Percentiles rank a stretch among this genome's conserved stretches.
Evolutionary conservation across 805 yeast species (phyloP).

Genomic region (Wickerhamomyces ciferrii): DNA sequence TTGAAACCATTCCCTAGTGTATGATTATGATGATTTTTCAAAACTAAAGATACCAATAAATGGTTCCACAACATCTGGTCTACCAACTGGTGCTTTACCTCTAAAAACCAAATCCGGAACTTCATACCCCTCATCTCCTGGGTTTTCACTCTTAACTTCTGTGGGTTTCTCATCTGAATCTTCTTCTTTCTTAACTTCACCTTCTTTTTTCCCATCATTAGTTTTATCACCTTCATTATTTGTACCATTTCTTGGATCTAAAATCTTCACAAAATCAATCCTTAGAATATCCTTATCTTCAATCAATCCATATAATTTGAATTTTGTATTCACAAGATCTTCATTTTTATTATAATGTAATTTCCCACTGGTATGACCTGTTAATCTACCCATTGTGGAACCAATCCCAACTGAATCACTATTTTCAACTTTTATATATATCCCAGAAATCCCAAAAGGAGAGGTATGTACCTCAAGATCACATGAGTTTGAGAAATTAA

Average conservation of each 20-base stretch:
- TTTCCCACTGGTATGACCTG: slow-evolving; percentile 44
- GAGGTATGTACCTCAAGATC: slow-evolving; percentile 51
- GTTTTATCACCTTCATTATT: not conserved
- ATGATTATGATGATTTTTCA: slow-evolving; percentile 24
- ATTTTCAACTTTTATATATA: slow-evolving; percentile 42
- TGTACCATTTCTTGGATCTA: slow-evolving; percentile 16
- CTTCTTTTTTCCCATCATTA: not conserved
- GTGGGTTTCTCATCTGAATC: not conserved
- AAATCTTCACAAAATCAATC: slow-evolving; percentile 46
- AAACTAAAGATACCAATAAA: slow-evolving; percentile 51
- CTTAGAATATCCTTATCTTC: slow-evolving; percentile 41
- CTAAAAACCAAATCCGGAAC: slow-evolving; percentile 43
- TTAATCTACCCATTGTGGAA: slow-evolving; percentile 50
- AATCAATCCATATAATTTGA: slow-evolving; percentile 42
- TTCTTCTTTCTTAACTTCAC: not conserved
- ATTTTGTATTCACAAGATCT: slow-evolving; percentile 41
- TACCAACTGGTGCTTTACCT: slow-evolving; percentile 48
- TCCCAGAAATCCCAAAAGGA: slow-evolving; percentile 49
- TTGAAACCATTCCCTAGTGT: no score
- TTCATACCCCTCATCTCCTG: slow-evolving; percentile 33
- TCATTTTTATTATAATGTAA: slow-evolving; percentile 43
- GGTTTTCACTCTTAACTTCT: slow-evolving; percentile 18
- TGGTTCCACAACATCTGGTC: slow-evolving; percentile 46
- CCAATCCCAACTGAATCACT: slow-evolving; percentile 50
- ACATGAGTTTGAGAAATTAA: slow-evolving; percentile 43